Evolutionary conservation across 2,329 filamentous ascomycete species (phyloP).

Genomic region (Neonectria faginata): DNA sequence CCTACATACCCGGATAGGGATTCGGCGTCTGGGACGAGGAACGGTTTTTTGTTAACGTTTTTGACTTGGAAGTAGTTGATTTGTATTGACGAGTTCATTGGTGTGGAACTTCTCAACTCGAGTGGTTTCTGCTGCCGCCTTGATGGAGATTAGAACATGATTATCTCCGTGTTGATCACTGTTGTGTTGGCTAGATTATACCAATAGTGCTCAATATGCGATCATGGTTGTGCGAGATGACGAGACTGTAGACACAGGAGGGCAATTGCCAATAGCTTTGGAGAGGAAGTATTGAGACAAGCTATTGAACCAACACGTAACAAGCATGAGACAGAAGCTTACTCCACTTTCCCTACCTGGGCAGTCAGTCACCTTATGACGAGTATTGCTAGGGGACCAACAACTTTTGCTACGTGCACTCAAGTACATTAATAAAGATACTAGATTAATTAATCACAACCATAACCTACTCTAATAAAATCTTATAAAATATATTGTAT

Average conservation of each 20-base stretch:
- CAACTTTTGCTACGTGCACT: too few species aligned
- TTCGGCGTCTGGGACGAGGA: constrained; percentile 49
- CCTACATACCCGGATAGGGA: constrained; percentile 46
- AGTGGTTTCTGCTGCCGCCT: constrained; percentile 30
- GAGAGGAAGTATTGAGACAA: neutral
- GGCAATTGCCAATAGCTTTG: neutral
- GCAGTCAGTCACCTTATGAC: neutral
- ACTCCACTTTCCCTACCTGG: constrained; percentile 1
- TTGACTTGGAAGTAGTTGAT: constrained; percentile 30
- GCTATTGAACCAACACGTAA: neutral
- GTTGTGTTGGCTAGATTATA: neutral
- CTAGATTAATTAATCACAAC: too few species aligned
- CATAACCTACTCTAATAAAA: too few species aligned
- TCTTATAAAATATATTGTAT: too few species aligned
- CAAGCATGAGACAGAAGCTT: neutral
- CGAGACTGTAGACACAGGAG: neutral
- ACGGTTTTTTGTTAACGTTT: constrained; percentile 42
- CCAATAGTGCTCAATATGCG: neutral
- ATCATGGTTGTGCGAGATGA: neutral
- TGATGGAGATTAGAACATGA: constrained; percentile 31
- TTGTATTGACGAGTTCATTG: constrained; percentile 39
- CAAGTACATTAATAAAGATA: too few species aligned
- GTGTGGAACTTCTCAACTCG: constrained; percentile 13
- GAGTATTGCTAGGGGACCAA: too few species aligned
- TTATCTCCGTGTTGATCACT: constrained; percentile 3